Conservation (phyloP, 2,329 filamentous ascomycete genomes). For the Calycina marina region DNA sequence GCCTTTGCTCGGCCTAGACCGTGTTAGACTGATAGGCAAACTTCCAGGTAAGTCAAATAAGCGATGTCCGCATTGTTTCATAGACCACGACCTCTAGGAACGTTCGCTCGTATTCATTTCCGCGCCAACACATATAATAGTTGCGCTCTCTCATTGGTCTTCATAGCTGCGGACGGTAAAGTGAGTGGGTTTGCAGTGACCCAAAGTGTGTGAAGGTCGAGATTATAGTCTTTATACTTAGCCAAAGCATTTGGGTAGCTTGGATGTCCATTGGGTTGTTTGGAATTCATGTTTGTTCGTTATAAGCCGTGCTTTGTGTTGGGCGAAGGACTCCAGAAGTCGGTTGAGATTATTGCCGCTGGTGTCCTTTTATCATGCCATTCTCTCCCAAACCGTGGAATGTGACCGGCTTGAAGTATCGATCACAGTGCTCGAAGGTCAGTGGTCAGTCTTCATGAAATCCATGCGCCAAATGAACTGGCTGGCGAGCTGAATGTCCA, state of each 20-base stretch:
- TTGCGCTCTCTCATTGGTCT: conserved; percentile 7
- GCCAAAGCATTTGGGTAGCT: not conserved
- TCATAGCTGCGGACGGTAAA: conserved; percentile 16
- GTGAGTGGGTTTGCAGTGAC: conserved; percentile 16
- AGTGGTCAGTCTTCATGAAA: too few species aligned
- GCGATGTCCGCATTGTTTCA: conserved; percentile 20
- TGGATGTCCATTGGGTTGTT: not conserved
- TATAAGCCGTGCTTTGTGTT: too few species aligned
- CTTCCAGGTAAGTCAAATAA: conserved; percentile 25
- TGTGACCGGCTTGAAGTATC: not conserved
- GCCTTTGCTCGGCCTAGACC: conserved; percentile 22
- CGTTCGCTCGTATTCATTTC: conserved; percentile 15
- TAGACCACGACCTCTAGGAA: conserved; percentile 21
- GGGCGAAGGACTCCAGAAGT: too few species aligned
- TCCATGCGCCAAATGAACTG: too few species aligned
- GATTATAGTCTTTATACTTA: conserved; percentile 15
- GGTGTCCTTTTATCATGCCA: not conserved
- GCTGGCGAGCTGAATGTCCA: too few species aligned
- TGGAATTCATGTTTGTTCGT: not conserved
- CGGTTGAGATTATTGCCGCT: not conserved
- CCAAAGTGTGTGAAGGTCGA: conserved; percentile 22
- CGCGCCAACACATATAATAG: conserved; percentile 14
- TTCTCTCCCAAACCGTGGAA: not conserved
- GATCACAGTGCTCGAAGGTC: too few species aligned
- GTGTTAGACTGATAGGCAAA: conserved; percentile 19